Evolutionary conservation across 805 yeast genomes (phyloP).

Genomic region (Candida vartiovaarae): DNA sequence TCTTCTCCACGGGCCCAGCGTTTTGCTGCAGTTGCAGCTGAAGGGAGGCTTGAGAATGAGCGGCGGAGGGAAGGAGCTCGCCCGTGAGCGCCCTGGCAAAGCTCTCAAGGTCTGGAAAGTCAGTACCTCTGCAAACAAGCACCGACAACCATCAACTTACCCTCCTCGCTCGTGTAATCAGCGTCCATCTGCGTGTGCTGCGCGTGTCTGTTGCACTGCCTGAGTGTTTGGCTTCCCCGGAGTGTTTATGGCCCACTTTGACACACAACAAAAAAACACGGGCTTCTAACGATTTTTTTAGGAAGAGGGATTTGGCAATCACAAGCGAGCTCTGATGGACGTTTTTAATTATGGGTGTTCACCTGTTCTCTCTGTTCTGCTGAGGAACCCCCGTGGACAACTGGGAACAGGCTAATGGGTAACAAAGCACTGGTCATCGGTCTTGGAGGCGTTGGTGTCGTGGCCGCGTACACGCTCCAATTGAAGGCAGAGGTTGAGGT

Average conservation of each 20-base stretch:
- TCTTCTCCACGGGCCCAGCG: slow-evolving; percentile 23
- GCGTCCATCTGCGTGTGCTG: slow-evolving; percentile 1
- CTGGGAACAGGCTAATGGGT: too few species aligned
- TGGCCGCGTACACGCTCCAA: slow-evolving; percentile 54
- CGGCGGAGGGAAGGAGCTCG: slow-evolving; percentile 2
- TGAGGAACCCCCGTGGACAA: too few species aligned
- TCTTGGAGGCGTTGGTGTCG: slow-evolving; percentile 75
- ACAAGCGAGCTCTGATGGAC: too few species aligned
- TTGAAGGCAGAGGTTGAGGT: slow-evolving; percentile 7
- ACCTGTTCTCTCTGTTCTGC: too few species aligned
- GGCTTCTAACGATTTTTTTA: too few species aligned
- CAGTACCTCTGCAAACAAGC: not conserved
- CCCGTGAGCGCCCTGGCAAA: slow-evolving; percentile 8
- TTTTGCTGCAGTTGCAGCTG: slow-evolving; percentile 1
- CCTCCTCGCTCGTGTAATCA: slow-evolving; percentile 4
- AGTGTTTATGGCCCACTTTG: too few species aligned
- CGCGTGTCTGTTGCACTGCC: too few species aligned
- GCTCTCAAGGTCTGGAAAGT: slow-evolving; percentile 6
- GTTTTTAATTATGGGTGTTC: too few species aligned
- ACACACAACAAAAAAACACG: too few species aligned
- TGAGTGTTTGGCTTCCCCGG: too few species aligned
- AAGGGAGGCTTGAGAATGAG: slow-evolving; percentile 1
- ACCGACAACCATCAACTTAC: not conserved
- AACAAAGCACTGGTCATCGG: slow-evolving; percentile 52
- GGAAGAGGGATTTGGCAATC: too few species aligned